Base-by-base conservation (phyloP, 2,329 filamentous ascomycete species). In the Sclerotinia trifoliorum region DNA sequence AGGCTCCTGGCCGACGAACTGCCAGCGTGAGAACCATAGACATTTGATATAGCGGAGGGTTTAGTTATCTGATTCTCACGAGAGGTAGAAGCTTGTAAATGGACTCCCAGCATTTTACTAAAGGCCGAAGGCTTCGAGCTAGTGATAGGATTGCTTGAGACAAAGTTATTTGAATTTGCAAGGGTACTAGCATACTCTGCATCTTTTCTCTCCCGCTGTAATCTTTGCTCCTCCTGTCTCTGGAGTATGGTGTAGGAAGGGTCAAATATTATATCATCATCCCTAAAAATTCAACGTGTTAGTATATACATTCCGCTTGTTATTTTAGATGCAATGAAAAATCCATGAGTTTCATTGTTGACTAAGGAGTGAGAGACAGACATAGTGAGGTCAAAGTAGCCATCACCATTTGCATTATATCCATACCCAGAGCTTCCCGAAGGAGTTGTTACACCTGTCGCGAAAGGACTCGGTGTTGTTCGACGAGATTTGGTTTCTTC, bases 211-310 rank as follows among this genome's bases (percentile, higher is more conserved):
- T 77, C 76, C 49, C 77, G 78, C 65, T 77, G 73, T 51, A 77
- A 78, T 65, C 77, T 77, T 35, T 81, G 80, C 64, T 80, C 81
- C 72, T 46, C 80, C 73, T 65, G 80, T 78, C 73, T 71, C 42
- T 75, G 73, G 57, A 69, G 62, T 17, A 69, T 57, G 49, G 68
- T 68, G 21, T 68, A 67, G 32, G 68, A 46, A 11, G 46, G 51
- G 26, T 74, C 71, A 48, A 74, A 71, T 3, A 46, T 19, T 21
- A 29, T 24, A 19, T 73, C 70, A 10, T 76, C 75, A 49, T 77
- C 75, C 44, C 75, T 76, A 70, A 56, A 65, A 17, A 26, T 51
- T 29, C 35, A 51, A 66, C 0, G 4, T 26, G 29, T 72, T 65
- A 72, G 70, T 51, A 52, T 13, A 52, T 52, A 24, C 24, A 39